These are phyloP conservation scores for Chalaropsis ovoidea DNA, from an alignment of 2,329 filamentous ascomycete genomes.

Conservation along the genomic window DNA sequence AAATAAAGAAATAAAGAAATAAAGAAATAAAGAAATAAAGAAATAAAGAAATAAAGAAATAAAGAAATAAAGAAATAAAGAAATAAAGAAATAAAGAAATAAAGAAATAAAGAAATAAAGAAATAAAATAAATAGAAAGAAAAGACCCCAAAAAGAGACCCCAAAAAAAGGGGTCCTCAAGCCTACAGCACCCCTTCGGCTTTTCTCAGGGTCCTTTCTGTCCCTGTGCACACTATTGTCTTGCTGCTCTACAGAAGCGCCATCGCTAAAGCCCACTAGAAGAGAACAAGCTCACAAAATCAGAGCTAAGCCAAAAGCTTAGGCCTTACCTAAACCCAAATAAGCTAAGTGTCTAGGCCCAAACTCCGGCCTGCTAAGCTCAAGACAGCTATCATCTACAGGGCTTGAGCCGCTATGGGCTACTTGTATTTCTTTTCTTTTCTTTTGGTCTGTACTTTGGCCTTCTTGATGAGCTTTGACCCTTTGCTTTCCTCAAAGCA, in stretches of 20 bases:
- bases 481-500: too few species aligned
- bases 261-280: not conserved
- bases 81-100: too few species aligned
- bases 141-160: too few species aligned
- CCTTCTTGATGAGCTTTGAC: not conserved
- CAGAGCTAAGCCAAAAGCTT: not conserved
- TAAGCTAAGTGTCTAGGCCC: not conserved
- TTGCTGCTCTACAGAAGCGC: not conserved
- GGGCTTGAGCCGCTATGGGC: slow-evolving; percentile 10
- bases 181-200: not conserved
- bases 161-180: not conserved
- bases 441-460: not conserved
- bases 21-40: too few species aligned
- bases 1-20: too few species aligned
- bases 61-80: too few species aligned
- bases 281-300: not conserved
- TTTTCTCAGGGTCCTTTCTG: slow-evolving; percentile 3
- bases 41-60: too few species aligned
- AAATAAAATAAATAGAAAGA: too few species aligned
- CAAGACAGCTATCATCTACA: not conserved
- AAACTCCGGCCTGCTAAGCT: slow-evolving; percentile 7
- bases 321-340: slow-evolving; percentile 2
- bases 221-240: not conserved
- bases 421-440: not conserved
- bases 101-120: too few species aligned